Evolutionary conservation across 805 yeast genomes (phyloP).

Genomic region (Yarrowia osloensis): DNA sequence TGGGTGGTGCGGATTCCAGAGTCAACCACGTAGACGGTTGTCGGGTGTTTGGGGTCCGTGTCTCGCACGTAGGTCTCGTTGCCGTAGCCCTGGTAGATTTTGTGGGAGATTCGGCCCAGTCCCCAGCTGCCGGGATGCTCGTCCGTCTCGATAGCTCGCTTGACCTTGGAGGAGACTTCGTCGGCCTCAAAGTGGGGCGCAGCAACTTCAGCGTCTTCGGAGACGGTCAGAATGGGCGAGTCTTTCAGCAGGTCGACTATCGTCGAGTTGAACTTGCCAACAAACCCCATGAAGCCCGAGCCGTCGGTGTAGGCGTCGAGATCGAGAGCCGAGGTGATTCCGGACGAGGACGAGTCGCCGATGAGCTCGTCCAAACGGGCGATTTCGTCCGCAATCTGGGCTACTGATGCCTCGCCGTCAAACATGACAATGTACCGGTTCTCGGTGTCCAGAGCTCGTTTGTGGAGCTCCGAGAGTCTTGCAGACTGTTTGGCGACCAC

Average conservation of each 20-base stretch:
- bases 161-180: too few species aligned
- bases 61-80: not conserved
- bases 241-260: not conserved
- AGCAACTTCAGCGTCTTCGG: not conserved
- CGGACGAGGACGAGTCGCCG: not conserved
- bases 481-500: not conserved
- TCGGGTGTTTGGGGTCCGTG: too few species aligned
- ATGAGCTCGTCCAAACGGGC: not conserved
- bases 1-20: too few species aligned
- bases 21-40: too few species aligned
- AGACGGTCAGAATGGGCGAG: not conserved
- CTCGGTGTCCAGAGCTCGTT: not conserved
- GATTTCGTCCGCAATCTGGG: not conserved
- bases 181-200: not conserved
- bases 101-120: not conserved
- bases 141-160: not conserved
- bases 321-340: not conserved
- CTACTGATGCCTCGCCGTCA: not conserved
- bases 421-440: not conserved
- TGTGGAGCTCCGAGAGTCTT: not conserved
- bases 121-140: not conserved
- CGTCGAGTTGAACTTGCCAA: not conserved
- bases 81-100: not conserved
- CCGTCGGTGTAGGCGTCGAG: not conserved
- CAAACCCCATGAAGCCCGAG: not conserved